phyloP scores from a whole-genome alignment of 495 filamentous ascomycete species.

The Platismatia glauca region DNA sequence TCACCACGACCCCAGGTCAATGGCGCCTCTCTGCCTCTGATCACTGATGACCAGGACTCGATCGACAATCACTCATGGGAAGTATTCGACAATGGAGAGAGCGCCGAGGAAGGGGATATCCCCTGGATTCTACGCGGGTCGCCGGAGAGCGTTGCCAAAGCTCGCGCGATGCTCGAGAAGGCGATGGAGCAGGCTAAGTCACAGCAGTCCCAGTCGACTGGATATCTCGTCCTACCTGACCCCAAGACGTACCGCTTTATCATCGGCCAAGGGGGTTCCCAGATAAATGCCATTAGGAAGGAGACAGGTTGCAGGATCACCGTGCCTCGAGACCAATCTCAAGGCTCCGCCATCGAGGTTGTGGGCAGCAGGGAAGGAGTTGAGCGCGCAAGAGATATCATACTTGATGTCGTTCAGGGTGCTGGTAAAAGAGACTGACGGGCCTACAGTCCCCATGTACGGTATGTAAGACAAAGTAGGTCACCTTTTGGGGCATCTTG shows the following conservation, averaged over 20 bases:
- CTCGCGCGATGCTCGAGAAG: slow-evolving; percentile 58
- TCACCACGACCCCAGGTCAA: slow-evolving; percentile 37
- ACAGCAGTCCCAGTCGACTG: slow-evolving; percentile 56
- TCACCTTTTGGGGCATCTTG: background rate
- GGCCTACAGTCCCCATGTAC: background rate
- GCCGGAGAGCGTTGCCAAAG: slow-evolving; percentile 66
- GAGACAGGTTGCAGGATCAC: slow-evolving; percentile 88
- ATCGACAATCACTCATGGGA: slow-evolving; percentile 71
- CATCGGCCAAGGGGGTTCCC: slow-evolving; percentile 78
- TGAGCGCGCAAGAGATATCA: slow-evolving; percentile 80
- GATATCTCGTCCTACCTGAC: slow-evolving; percentile 84
- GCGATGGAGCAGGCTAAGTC: slow-evolving; percentile 59
- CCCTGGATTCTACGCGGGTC: slow-evolving; percentile 84
- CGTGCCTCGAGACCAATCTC: slow-evolving; percentile 71
- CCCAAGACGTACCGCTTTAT: slow-evolving; percentile 82
- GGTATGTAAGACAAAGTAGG: background rate
- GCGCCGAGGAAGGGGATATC: slow-evolving; percentile 60
- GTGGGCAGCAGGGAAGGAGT: slow-evolving; percentile 67
- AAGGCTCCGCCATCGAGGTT: slow-evolving; percentile 80
- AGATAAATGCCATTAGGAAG: slow-evolving; percentile 86
- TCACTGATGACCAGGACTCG: slow-evolving; percentile 67
- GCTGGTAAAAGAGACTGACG: slow-evolving; percentile 25
- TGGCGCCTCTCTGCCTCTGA: slow-evolving; percentile 62
- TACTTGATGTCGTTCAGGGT: slow-evolving; percentile 67
- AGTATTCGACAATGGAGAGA: slow-evolving; percentile 49